Evolutionary conservation across 2,329 filamentous ascomycete species (phyloP).

Genomic region (Microdochium bolleyi): DNA sequence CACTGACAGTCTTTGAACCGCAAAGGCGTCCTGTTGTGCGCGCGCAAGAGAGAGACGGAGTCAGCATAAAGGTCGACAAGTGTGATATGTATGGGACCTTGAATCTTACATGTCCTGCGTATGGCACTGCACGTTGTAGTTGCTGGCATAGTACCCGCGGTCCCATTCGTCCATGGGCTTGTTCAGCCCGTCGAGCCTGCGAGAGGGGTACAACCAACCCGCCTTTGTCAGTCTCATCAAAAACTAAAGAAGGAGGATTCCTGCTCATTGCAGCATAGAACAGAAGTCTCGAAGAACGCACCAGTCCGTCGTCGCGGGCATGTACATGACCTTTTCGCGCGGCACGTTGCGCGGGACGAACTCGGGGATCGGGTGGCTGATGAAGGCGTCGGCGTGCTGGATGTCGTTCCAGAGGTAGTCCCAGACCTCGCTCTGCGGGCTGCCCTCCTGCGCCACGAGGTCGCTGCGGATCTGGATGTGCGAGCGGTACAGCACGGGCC

Average conservation of each 20-base stretch:
- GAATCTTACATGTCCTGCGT: conserved; percentile 47
- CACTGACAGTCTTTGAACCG: conserved; percentile 42
- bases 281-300: no score
- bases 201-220: not conserved
- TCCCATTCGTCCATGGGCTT: conserved; percentile 67
- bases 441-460: conserved; percentile 52
- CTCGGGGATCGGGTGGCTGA: conserved; percentile 69
- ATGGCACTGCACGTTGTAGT: conserved; percentile 59
- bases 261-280: no score
- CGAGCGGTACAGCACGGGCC: conserved; percentile 72
- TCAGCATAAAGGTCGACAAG: no score
- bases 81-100: no score
- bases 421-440: conserved; percentile 69
- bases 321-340: conserved; percentile 58
- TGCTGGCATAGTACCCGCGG: conserved; percentile 62
- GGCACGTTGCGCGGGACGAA: conserved; percentile 68
- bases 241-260: no score
- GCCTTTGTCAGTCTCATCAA: not conserved
- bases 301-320: conserved; percentile 79
- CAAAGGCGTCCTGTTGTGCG: conserved; percentile 37
- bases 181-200: conserved; percentile 73
- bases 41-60: not conserved
- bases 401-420: conserved; percentile 67
- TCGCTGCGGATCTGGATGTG: conserved; percentile 80
- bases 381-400: conserved; percentile 65